Evolutionary conservation across 2,329 filamentous ascomycete species (phyloP).

Genomic region (Fusarium nygamai): DNA sequence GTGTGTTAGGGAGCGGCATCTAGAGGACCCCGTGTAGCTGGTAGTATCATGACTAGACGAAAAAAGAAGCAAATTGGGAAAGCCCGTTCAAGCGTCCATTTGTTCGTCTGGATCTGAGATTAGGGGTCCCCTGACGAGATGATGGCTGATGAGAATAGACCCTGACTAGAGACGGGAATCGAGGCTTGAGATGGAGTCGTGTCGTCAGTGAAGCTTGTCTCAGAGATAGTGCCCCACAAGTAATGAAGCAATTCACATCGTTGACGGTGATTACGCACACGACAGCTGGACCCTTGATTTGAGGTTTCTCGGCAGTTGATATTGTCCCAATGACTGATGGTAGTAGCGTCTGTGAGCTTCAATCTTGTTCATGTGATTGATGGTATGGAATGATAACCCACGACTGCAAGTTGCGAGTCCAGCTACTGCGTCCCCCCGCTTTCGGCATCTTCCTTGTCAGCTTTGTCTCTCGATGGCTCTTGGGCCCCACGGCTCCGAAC

Average conservation of each 20-base stretch:
- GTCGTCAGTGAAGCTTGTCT: slow-evolving; percentile 30
- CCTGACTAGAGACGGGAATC: slow-evolving; percentile 36
- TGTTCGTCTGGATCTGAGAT: slow-evolving; percentile 3
- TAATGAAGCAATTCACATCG: slow-evolving; percentile 17
- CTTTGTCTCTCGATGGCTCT: neutral
- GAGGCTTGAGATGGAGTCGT: slow-evolving; percentile 27
- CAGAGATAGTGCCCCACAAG: slow-evolving; percentile 22
- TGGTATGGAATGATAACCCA: neutral
- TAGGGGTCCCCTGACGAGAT: neutral
- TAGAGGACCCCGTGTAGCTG: slow-evolving; percentile 17
- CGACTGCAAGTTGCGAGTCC: neutral
- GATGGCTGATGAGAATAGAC: slow-evolving; percentile 26
- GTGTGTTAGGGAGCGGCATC: slow-evolving; percentile 15
- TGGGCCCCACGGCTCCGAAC: slow-evolving; percentile 9
- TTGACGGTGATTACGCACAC: slow-evolving; percentile 25
- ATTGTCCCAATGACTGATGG: neutral
- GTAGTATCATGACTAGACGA: slow-evolving; percentile 38
- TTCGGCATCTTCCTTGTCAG: slow-evolving; percentile 30
- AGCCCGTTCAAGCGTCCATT: slow-evolving; percentile 5
- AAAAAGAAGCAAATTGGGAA: slow-evolving; percentile 24
- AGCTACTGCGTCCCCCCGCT: slow-evolving; percentile 7
- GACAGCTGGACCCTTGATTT: slow-evolving; percentile 22
- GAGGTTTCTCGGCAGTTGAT: slow-evolving; percentile 11
- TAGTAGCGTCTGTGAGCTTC: neutral
- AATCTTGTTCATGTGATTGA: slow-evolving; percentile 6